Percentiles rank a stretch among this genome's conserved stretches.
phyloP scores from a whole-genome alignment of 1,284 basidiomycete species.

The Agroathelia rolfsii region DNA sequence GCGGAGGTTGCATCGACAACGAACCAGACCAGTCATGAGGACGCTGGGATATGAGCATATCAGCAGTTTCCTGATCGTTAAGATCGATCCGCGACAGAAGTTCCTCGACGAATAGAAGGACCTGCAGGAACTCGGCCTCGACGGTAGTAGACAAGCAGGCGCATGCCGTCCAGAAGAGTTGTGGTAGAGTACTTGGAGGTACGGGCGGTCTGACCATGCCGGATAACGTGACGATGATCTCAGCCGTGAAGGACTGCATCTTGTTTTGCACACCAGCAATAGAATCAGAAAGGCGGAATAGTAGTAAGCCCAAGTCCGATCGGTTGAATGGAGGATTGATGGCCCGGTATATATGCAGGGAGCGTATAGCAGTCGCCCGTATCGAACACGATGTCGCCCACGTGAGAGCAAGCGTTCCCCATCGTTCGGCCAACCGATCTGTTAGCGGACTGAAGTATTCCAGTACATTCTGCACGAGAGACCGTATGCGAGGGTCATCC shows the following conservation, averaged over 20 bases:
- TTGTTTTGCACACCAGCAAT: constrained; percentile 63
- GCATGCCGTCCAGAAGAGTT: constrained; percentile 81
- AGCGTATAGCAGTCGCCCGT: constrained; percentile 79
- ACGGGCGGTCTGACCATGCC: too few species aligned
- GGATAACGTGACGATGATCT: constrained; percentile 74
- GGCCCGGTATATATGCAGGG: constrained; percentile 84
- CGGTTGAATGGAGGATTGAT: constrained; percentile 69
- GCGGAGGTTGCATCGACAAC: constrained; percentile 61
- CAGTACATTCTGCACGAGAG: constrained; percentile 59
- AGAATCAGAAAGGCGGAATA: constrained; percentile 80
- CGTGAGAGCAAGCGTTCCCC: constrained; percentile 73
- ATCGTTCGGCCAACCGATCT: constrained; percentile 65
- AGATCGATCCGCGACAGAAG: constrained; percentile 71
- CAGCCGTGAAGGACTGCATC: constrained; percentile 78
- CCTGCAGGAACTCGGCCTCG: constrained; percentile 73
- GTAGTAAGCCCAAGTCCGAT: constrained; percentile 68
- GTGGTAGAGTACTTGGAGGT: constrained; percentile 66
- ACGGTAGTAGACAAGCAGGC: constrained; percentile 80
- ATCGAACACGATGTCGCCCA: constrained; percentile 89
- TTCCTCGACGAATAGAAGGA: constrained; percentile 57
- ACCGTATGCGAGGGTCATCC: constrained; percentile 58
- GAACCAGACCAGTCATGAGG: constrained; percentile 69
- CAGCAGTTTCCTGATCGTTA: constrained; percentile 52
- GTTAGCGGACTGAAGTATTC: constrained; percentile 58
- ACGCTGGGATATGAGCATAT: constrained; percentile 56